Conservation (phyloP, 352 stramenopile species). For the Aphanomyces astaci region DNA sequence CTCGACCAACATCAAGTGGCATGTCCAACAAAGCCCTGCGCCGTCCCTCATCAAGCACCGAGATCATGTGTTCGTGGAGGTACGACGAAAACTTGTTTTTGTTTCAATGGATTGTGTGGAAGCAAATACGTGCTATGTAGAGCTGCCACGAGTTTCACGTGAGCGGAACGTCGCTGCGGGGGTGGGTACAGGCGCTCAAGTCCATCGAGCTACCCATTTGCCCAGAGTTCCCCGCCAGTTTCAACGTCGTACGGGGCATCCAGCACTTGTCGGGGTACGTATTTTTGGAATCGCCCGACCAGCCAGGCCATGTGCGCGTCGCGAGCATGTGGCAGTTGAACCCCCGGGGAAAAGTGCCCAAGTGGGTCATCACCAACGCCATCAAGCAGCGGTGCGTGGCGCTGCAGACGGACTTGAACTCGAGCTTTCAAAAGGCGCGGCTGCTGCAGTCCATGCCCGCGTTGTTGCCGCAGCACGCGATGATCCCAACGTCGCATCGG, state of each 20-base stretch:
- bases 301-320: not conserved
- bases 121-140: not conserved
- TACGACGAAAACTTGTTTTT: not conserved
- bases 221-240: not conserved
- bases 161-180: not conserved
- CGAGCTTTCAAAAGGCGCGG: not conserved
- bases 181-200: not conserved
- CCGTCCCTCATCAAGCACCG: not conserved
- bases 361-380: not conserved
- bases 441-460: not conserved
- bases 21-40: not conserved
- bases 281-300: not conserved
- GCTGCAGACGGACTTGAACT: not conserved
- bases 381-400: not conserved
- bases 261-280: not conserved
- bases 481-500: not conserved
- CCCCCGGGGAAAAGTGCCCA: not conserved
- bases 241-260: not conserved
- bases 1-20: not conserved
- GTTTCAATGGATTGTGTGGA: not conserved
- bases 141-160: not conserved
- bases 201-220: not conserved
- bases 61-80: not conserved
- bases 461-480: not conserved
- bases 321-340: not conserved